Evolutionary conservation across 768 basidiomycete genomes (phyloP), one percentile per base, ranked within the genome.

Genomic region (Naematelia encephala): DNA sequence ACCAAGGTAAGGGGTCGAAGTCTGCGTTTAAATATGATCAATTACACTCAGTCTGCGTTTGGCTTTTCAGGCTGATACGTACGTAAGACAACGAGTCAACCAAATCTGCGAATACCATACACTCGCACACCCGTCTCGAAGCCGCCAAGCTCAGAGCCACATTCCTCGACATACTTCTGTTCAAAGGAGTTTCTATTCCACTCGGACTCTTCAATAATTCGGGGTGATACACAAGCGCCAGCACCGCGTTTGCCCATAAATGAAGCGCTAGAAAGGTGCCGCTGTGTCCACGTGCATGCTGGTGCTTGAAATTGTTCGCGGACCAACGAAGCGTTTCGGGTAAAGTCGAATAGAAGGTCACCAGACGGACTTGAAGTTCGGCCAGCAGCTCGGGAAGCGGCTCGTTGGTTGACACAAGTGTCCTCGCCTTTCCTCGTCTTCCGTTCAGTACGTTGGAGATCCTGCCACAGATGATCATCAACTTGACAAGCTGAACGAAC

Each of bases 381-480:
- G 69, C 62, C 13, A 74, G 39, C 28, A 63, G 61, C 45, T 68
- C 63, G 14, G 63, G 57, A 22, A 71, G 54, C 1, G 73, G 67
- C 52, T 72, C 73, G 12, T 55, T 25, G 4, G 66, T 59, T 26
- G 52, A 46, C 19, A 68, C 70, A 13, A 76, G 57, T 0, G 75
- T 76, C 45, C 71, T 34, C 4, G 69, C 61, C 22, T 60, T 61
- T 5, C 73, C 75, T 51, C 73, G 47, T 42, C 67, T 56, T 11
- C 73, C 75, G 52, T 77, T 77, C 11, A 77, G 52, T 8, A 73
- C 70, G 50, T 71, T 73, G 25, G 63, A 63, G 16, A 76, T 74
- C 28, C 75, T 54, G 14, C 75, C 75, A 54, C 66, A 68, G 27
- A 77, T 72, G 34, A 77, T 67, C 75, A 75, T 73, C 29, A 77